Evolutionary conservation across 176 grass and related monocot species (phyloP).

Genomic region (Musa troglodytarum): DNA sequence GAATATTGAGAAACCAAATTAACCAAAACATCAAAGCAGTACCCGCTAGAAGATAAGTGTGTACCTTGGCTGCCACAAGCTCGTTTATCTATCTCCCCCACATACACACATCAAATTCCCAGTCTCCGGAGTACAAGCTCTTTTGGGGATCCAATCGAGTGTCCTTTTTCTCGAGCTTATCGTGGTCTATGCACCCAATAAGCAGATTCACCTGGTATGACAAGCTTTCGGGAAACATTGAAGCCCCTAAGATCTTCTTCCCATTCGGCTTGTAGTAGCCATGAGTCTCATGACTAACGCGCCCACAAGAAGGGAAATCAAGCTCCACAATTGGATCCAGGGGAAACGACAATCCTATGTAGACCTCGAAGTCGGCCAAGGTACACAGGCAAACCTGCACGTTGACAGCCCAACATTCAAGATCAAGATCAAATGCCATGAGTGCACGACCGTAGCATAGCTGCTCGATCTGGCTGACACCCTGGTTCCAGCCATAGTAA

Average conservation of each 20-base stretch:
- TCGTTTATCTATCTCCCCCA: slow-evolving; percentile 48
- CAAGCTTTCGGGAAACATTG: slow-evolving; percentile 44
- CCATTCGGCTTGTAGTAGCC: slow-evolving; percentile 34
- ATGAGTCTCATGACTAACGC: slow-evolving; percentile 30
- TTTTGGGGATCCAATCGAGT: too few species aligned
- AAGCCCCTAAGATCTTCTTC: slow-evolving; percentile 51
- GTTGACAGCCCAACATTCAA: slow-evolving; percentile 44
- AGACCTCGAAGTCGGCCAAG: slow-evolving; percentile 44
- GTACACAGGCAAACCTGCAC: slow-evolving; percentile 53
- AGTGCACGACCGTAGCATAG: slow-evolving; percentile 40
- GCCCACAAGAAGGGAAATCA: slow-evolving; percentile 48
- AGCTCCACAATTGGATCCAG: slow-evolving; percentile 60
- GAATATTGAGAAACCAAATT: too few species aligned
- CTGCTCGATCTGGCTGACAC: slow-evolving; percentile 45
- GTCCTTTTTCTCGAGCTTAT: slow-evolving; percentile 3
- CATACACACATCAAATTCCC: slow-evolving; percentile 56
- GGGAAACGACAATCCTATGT: slow-evolving; percentile 38
- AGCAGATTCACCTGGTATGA: slow-evolving; percentile 43
- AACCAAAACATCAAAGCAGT: too few species aligned
- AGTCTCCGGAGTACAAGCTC: slow-evolving; percentile 26
- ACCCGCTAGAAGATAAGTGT: too few species aligned
- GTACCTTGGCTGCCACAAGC: slow-evolving; percentile 51
- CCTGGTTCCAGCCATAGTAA: slow-evolving; percentile 51
- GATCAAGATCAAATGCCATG: slow-evolving; percentile 33
- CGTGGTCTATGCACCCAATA: slow-evolving; percentile 46